Evolutionary conservation across 495 filamentous ascomycete genomes (phyloP).

Genomic region (Mytilinidion resinicola): DNA sequence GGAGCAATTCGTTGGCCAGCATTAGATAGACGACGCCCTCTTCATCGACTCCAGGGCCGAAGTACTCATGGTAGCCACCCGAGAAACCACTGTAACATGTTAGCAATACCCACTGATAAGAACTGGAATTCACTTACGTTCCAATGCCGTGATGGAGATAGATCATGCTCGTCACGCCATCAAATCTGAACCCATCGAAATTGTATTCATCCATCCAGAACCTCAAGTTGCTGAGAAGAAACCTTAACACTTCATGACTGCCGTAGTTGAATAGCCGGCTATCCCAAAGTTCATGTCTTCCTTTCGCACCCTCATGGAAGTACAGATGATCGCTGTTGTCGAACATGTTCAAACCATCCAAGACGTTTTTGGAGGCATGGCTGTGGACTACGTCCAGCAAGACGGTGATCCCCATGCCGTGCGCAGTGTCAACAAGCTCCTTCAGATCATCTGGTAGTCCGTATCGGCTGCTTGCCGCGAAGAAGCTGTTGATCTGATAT

Average conservation of each 20-base stretch:
- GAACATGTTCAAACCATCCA: constrained; percentile 90
- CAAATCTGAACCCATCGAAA: constrained; percentile 96
- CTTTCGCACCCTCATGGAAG: constrained; percentile 81
- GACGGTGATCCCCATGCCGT: constrained; percentile 84
- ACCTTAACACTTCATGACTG: constrained; percentile 85
- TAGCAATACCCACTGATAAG: constrained; percentile 14
- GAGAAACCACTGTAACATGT: constrained; percentile 71
- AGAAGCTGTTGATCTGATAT: constrained; percentile 98
- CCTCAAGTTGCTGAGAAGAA: constrained; percentile 87
- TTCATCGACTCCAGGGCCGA: constrained; percentile 85
- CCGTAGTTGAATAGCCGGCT: constrained; percentile 96
- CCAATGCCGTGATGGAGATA: constrained; percentile 95
- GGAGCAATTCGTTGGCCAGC: constrained; percentile 94
- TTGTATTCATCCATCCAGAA: constrained; percentile 99
- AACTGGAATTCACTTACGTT: constrained; percentile 59
- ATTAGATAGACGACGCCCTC: constrained; percentile 94
- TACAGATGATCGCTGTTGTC: constrained; percentile 92
- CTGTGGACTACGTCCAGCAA: constrained; percentile 95
- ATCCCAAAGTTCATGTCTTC: constrained; percentile 89
- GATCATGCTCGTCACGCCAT: constrained; percentile 97
- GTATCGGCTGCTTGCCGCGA: constrained; percentile 93
- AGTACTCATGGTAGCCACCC: constrained; percentile 98
- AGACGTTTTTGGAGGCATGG: constrained; percentile 93
- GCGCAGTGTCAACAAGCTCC: constrained; percentile 92
- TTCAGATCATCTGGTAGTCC: constrained; percentile 92